Base-by-base conservation (phyloP, 345 rosid species). In the Eucalyptus erythrocorys region DNA sequence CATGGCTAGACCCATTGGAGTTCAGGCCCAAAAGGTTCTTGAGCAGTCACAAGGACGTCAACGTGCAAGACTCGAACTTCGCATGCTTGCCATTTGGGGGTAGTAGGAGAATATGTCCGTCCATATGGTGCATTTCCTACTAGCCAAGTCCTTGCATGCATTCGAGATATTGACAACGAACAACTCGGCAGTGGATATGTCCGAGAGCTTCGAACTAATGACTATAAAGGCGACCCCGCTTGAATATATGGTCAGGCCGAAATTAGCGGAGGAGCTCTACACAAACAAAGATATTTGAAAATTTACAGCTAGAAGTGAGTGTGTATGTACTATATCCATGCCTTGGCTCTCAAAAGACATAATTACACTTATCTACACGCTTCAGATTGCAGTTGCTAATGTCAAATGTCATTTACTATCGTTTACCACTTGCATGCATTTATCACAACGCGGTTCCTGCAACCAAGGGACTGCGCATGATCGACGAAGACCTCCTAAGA, bases 11-110 rank as follows among this genome's bases (percentile, higher is more conserved):
- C 30, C 92, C 93, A 2, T 7, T 79, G 16, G 92, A 91, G 87
- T 93, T 92, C 88, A 85, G 42, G 84, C 95, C 92, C 1, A 91
- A 94, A 59, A 90, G 94, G 43, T 93, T 93, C 81, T 30, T 93
- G 3, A 90, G 87, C 5, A 91, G 86, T 19, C 90, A 90, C 51
- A 82, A 42, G 40, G 89, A 91, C 37, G n/a, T 92, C 37, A 89
- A 92, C 59, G 89, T 91, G 3, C 87, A 48, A 43, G 94, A 93
- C 9, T 89, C 87, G 40, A 57, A 91, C 88, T 92, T 90, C 55
- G n/a, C n/a, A 91, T 89, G 55, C 85, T 91, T 93, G 9, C 94
- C 94, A 26, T 94, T 94, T 88, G 92, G 95, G 34, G 64, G 89
- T 11, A 93, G 94, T 4, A 90, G 94, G 79, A 90, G 94, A 64